Base-by-base conservation (phyloP, 2,329 filamentous ascomycete genomes). In the Botryotinia globosa region DNA sequence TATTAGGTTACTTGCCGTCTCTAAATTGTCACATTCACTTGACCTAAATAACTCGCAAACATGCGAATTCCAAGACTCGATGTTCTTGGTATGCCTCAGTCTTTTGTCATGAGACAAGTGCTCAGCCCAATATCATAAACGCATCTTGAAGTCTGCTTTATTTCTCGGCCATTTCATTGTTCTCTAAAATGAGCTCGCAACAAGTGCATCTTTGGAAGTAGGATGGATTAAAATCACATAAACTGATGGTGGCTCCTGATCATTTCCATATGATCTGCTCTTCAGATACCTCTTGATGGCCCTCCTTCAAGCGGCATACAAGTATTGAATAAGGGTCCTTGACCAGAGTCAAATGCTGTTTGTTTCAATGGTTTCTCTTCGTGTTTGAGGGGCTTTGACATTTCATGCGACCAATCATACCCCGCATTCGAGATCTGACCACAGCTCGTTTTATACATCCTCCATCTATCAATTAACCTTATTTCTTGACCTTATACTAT, bases 361-460 rank as follows among this genome's bases (percentile, higher is more conserved):
- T 22, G 44, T 71, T 65, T 71, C 59, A 65, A 48, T 22, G 25
- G 20, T 59, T 64, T 65, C 34, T 37, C 10, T 44, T 39, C 45
- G 61, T 54, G 69, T 71, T 71, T 71, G 42, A 32, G 37, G 51
- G n/a, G 59, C 58, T 65, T 54, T 64, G 42, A 65, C 34, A 71
- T 48, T 54, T 51, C 34, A 71, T 71, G 56, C 59, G 14, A 51
- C 59, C 25, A 51, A 64, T 54, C 32, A 51, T 39, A 48, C 45
- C 59, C 45, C 59, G 22, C 45, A 59, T 44, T 71, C 64, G 44
- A 20, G 45, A 51, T 42, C 34, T n/a, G 25, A 32, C 32, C 59
- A 56, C 20, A 45, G 37, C 45, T 64, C 45, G 69, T 71, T 71
- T 71, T 61, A 71, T 18, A 22, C n/a, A 44, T 6, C 18, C 44